Evolutionary conservation across 495 filamentous ascomycete genomes (phyloP).

Genomic region (Aspergillus coremiiformis): DNA sequence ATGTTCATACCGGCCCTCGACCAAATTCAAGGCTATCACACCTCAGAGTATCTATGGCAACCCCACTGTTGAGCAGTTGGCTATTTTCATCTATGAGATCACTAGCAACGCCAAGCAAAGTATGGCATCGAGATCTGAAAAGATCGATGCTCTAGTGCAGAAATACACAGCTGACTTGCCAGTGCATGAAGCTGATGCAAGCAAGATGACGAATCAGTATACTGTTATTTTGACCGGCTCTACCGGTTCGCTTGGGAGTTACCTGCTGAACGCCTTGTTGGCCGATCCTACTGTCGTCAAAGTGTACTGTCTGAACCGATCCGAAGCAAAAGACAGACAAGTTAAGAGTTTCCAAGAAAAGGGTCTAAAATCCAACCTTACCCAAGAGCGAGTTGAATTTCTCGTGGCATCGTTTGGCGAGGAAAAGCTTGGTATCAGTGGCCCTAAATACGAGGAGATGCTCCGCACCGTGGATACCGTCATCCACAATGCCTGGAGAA

Average conservation of each 20-base stretch:
- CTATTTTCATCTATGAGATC: conserved; percentile 10
- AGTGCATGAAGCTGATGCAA: background rate
- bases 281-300: conserved; percentile 31
- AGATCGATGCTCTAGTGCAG: conserved; percentile 12
- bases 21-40: conserved; percentile 5
- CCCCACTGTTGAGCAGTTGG: conserved; percentile 21
- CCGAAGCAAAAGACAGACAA: conserved; percentile 13
- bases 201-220: background rate
- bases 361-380: background rate
- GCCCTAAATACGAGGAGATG: conserved; percentile 30
- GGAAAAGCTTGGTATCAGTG: conserved; percentile 37
- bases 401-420: conserved; percentile 42
- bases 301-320: conserved; percentile 52
- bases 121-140: conserved; percentile 13
- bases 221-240: conserved; percentile 47
- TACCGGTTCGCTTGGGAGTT: conserved; percentile 51
- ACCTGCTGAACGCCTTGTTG: conserved; percentile 43
- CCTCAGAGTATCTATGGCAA: conserved; percentile 27
- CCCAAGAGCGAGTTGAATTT: conserved; percentile 32
- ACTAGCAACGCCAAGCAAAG: conserved; percentile 10
- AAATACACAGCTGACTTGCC: conserved; percentile 12
- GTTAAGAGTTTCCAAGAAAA: conserved; percentile 9
- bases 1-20: background rate
- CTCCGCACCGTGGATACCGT: conserved; percentile 37
- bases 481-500: conserved; percentile 58